Evolutionary conservation across 2,329 filamentous ascomycete genomes (phyloP).

Genomic region (Exophiala phaeomuriformis): DNA sequence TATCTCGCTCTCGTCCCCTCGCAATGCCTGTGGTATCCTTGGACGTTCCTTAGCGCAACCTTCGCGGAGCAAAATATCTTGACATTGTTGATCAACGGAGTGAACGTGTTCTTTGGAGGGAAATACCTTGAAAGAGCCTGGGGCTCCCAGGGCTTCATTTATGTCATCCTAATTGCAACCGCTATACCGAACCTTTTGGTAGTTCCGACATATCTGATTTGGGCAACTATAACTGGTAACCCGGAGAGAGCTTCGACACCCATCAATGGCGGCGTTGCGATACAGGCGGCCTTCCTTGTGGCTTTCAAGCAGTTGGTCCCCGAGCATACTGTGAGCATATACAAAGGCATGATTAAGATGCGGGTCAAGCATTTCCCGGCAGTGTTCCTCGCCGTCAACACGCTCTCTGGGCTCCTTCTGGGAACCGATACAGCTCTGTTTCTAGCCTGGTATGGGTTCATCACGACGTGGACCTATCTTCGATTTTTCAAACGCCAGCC

Average conservation of each 20-base stretch:
- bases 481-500: conserved; percentile 76
- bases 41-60: conserved; percentile 80
- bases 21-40: conserved; percentile 77
- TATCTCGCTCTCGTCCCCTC: conserved; percentile 84
- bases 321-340: conserved; percentile 91
- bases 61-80: conserved; percentile 91
- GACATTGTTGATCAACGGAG: conserved; percentile 67
- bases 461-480: conserved; percentile 89
- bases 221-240: conserved; percentile 56
- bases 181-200: conserved; percentile 73
- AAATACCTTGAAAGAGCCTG: conserved; percentile 93
- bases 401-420: conserved; percentile 56
- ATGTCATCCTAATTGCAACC: conserved; percentile 71
- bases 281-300: conserved; percentile 90
- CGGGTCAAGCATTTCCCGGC: conserved; percentile 75
- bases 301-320: conserved; percentile 97
- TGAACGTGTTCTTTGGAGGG: conserved; percentile 83
- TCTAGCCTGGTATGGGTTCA: conserved; percentile 70
- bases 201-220: conserved; percentile 65
- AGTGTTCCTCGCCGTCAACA: conserved; percentile 65
- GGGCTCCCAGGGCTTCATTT: conserved; percentile 85
- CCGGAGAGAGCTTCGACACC: conserved; percentile 52
- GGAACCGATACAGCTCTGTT: conserved; percentile 71
- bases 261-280: conserved; percentile 78
- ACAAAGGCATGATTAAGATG: conserved; percentile 79